Base-by-base conservation (phyloP, 2,329 filamentous ascomycete genomes). In the Sclerotinia nivalis region DNA sequence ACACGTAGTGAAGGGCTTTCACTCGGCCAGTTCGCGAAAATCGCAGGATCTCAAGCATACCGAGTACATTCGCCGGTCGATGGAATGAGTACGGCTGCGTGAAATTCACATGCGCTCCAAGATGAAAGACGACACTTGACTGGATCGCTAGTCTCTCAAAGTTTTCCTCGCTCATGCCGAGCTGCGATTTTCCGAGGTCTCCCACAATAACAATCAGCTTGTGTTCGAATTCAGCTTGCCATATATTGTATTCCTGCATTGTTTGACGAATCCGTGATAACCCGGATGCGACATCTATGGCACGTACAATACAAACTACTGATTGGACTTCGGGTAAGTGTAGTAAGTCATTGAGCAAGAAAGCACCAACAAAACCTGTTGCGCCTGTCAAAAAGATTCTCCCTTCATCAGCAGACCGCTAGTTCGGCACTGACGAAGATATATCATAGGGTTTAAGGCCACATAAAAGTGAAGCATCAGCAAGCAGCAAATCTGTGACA, bases 401-500 rank as follows among this genome's bases (percentile, higher is more conserved):
- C 28, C 9, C 18, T 34, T 4, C 4, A 34, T 22, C 10, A 56
- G 4, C 28, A 9, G 22, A 34, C 9, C 18, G 8, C 20, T 18
- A 13, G 1, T 2, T 6, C 0, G 20, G 6, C 9, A 12, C 18
- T 20, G 0, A 22, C 4, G 1, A 6, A 9, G 1, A 34, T 12
- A 9, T 54, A 10, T 25, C 15, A 31, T 18, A 54, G 7, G 1
- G 1, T 28, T 18, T 20, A 4, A 28, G 9, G 18, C 6, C 18
- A 1, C 4, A 18, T 4, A 12, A 31, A 20, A 20, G 18, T 2
- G 20, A 28, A 20, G 25, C 52, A 54, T 31, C 25, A 20, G 3
- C 6, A 54, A 54, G 15, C 25, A 54, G 15, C 10, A 10, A 20
- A 7, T 10, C 20, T 6, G 1, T 5, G 7, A 18, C 15, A 31